Conservation (phyloP, 1,284 basidiomycete genomes). For the Fomitopsis pinicola region DNA sequence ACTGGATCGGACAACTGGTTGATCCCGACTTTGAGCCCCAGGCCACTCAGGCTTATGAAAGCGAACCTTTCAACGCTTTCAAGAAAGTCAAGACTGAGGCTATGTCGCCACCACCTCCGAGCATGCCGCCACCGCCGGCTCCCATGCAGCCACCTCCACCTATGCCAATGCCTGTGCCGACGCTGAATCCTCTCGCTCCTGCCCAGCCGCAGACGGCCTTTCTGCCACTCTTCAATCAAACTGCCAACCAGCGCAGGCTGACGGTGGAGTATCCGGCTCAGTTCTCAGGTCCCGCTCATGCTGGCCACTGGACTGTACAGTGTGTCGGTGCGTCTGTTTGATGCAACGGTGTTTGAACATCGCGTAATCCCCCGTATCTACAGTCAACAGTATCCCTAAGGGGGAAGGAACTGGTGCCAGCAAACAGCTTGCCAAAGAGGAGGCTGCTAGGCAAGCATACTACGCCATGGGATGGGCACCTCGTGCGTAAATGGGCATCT, state of each 20-base stretch:
- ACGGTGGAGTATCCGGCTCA: conserved; percentile 53
- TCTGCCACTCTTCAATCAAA: conserved; percentile 69
- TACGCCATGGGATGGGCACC: conserved; percentile 66
- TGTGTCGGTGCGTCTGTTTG: conserved; percentile 38
- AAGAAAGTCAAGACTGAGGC: conserved; percentile 25
- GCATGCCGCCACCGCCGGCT: conserved; percentile 5
- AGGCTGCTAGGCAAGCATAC: conserved; percentile 65
- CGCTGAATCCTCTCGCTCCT: conserved; percentile 50
- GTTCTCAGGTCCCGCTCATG: conserved; percentile 60
- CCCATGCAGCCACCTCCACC: conserved; percentile 25
- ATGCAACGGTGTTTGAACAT: background rate
- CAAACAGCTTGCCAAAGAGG: conserved; percentile 73
- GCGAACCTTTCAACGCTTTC: conserved; percentile 17
- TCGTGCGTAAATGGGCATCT: conserved; percentile 16
- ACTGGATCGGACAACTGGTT: conserved; percentile 56
- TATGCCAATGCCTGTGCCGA: conserved; percentile 24
- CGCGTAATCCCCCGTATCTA: background rate
- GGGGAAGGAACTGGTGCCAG: conserved; percentile 56
- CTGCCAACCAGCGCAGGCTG: conserved; percentile 58
- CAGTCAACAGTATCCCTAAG: conserved; percentile 66
- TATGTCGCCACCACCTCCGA: conserved; percentile 9
- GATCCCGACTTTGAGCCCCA: conserved; percentile 32
- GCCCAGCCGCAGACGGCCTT: conserved; percentile 57
- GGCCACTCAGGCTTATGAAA: conserved; percentile 15
- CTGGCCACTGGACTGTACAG: conserved; percentile 57